Conservation (phyloP, 176 grass and related monocot species). For the Guadua angustifolia region DNA sequence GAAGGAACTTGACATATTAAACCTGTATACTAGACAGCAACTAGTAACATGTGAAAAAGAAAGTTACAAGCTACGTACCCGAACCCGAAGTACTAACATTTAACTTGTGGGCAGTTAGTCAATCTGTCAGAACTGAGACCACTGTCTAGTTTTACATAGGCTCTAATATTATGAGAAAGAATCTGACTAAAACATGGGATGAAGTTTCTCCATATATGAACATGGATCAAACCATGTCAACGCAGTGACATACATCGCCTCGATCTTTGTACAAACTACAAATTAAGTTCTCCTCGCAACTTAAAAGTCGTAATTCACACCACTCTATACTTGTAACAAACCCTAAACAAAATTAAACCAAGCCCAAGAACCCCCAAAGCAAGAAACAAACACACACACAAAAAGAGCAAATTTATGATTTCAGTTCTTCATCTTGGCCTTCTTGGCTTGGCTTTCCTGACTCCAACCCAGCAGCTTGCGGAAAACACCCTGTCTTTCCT, state of each 20-base stretch:
- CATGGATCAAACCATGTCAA: constrained; percentile 57
- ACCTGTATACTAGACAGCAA: not conserved
- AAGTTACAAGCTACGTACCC: not conserved
- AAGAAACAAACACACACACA: not conserved
- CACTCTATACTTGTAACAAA: constrained; percentile 39
- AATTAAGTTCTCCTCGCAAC: not conserved
- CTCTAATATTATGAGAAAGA: not conserved
- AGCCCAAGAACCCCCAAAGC: not conserved
- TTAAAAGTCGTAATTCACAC: constrained; percentile 1
- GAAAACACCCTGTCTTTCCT: constrained; percentile 51
- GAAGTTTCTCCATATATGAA: constrained; percentile 55
- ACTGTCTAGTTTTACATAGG: not conserved
- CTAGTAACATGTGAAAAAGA: not conserved
- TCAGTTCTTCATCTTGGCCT: constrained; percentile 37
- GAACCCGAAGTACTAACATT: not conserved
- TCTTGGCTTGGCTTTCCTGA: constrained; percentile 42
- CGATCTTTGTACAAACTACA: constrained; percentile 55
- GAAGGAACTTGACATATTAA: not conserved
- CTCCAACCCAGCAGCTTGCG: constrained; percentile 55
- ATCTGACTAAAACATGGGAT: constrained; percentile 58
- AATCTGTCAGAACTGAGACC: not conserved
- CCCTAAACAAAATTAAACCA: constrained; percentile 33
- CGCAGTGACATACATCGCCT: constrained; percentile 63
- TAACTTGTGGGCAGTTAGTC: not conserved
- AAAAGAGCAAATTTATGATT: not conserved